Evolutionary conservation across 768 basidiomycete genomes (phyloP), one percentile per base, ranked within the genome.

Genomic region (Psilocybe sp.): DNA sequence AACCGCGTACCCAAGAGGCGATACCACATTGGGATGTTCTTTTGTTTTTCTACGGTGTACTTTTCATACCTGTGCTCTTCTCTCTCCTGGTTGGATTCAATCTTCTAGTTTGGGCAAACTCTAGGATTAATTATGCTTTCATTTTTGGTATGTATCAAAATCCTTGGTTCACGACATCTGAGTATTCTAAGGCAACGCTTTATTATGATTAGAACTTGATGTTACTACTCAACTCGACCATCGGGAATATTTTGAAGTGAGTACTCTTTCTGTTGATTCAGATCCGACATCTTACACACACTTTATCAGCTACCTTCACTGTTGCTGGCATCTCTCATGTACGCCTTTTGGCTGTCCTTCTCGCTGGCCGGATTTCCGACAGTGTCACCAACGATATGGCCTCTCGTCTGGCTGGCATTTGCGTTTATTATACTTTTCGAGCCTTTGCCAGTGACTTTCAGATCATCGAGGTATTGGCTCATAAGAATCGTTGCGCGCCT

Each of bases 41-140:
- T 9, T 69, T 98, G 37, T 85, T 82, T 56, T 70, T 95, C 15
- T 99, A 97, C 61, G 85, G 79, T 0, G 75, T 85, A 4, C 66
- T 96, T 19, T 66, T 83, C 39, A 64, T 97, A 3, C 93, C 94
- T 0, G 73, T 85, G 5, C 53, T 96, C 2, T 88, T 97, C 60
- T 73, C 82, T 1, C 52, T 92, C 31, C 69, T 97, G 1, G 80
- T 98, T 47, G 89, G 91, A 19, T 50, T 89, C n/a, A 98, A 99
- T 63, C 55, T 98, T 4, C 57, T 85, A 16, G 87, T 85, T 0
- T 99, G 90, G 87, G 74, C 81, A 0, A 67, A 69, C 4, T 72
- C 84, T 5, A 77, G 88, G 40, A 92, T 99, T 58, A 98, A 98
- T 63, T 96, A 94, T 59, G 79, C 85, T n/a, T 96, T 98, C 64